A percentile compares a stretch with the other conserved stretches of the same genome.
These are phyloP conservation scores for Marvania coccoides DNA, from an alignment of 139 green algal species.

Conservation along the genomic window DNA sequence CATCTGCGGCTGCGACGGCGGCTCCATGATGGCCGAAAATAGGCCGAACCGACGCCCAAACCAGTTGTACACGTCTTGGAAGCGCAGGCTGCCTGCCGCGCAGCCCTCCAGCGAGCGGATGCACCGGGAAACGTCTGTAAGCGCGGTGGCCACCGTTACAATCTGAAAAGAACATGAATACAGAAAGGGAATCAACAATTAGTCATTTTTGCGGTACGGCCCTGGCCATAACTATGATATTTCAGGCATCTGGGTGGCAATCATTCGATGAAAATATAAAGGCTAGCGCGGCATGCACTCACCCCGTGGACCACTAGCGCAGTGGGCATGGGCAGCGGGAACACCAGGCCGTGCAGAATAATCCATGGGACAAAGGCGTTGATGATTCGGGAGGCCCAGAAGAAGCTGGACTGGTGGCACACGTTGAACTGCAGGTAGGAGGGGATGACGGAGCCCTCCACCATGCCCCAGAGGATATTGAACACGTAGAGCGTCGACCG, in stretches of 20 bases:
- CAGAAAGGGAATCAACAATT: too few species aligned
- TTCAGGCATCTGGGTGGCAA: too few species aligned
- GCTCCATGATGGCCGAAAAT: neutral
- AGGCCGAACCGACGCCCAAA: neutral
- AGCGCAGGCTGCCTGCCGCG: neutral
- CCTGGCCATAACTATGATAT: too few species aligned
- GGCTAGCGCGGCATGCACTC: too few species aligned
- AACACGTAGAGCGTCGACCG: neutral
- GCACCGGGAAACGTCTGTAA: neutral
- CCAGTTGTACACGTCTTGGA: neutral
- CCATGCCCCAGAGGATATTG: neutral
- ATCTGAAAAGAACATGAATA: too few species aligned
- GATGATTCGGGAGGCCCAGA: neutral
- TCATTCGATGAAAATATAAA: too few species aligned
- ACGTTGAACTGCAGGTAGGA: neutral
- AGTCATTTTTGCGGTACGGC: too few species aligned
- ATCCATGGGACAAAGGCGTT: neutral
- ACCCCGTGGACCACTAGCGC: neutral
- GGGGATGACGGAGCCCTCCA: neutral
- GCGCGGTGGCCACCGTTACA: neutral
- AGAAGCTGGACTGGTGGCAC: neutral
- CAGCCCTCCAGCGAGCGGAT: neutral
- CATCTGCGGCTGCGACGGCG: neutral
- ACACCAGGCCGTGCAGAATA: neutral
- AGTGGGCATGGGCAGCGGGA: neutral